Evolutionary conservation across 2,329 filamentous ascomycete genomes (phyloP).

Genomic region (Orbilia ellipsospora): DNA sequence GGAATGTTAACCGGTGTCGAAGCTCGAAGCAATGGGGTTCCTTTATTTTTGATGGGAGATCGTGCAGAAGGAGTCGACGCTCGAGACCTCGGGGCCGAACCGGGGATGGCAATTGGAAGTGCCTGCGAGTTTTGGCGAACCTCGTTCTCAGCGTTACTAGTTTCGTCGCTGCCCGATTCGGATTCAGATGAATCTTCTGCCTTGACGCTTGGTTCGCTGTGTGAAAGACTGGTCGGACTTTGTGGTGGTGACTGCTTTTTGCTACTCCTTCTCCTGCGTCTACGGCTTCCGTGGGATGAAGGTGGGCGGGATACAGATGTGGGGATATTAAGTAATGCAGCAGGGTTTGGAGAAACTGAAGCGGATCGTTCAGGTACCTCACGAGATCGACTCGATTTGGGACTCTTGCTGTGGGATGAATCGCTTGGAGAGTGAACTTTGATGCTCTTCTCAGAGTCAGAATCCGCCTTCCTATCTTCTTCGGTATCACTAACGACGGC

Average conservation of each 20-base stretch:
- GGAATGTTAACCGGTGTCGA: constrained; percentile 49
- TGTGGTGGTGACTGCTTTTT: constrained; percentile 34
- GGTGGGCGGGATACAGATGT: constrained; percentile 51
- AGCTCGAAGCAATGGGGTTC: constrained; percentile 39
- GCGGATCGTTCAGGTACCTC: constrained; percentile 28
- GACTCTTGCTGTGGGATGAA: constrained; percentile 20
- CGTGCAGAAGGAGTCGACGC: constrained; percentile 45
- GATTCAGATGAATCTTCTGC: constrained; percentile 28
- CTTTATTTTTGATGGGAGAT: constrained; percentile 40
- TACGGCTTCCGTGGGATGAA: constrained; percentile 50
- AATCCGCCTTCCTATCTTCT: constrained; percentile 37
- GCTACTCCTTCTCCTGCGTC: constrained; percentile 44
- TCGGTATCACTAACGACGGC: constrained; percentile 46
- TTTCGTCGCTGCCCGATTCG: constrained; percentile 41
- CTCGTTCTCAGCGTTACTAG: constrained; percentile 50
- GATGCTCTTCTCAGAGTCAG: constrained; percentile 44
- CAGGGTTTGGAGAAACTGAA: constrained; percentile 38
- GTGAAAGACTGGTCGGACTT: constrained; percentile 50
- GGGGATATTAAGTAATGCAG: constrained; percentile 43
- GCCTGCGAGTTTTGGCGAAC: constrained; percentile 50
- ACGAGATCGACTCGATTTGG: constrained; percentile 14
- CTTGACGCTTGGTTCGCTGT: constrained; percentile 45
- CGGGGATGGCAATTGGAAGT: constrained; percentile 50
- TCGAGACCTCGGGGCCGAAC: constrained; percentile 50
- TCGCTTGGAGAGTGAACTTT: constrained; percentile 49